Evolutionary conservation across 1,139 yeast genomes (phyloP).

Genomic region (Nakaseomyces nivariensis): DNA sequence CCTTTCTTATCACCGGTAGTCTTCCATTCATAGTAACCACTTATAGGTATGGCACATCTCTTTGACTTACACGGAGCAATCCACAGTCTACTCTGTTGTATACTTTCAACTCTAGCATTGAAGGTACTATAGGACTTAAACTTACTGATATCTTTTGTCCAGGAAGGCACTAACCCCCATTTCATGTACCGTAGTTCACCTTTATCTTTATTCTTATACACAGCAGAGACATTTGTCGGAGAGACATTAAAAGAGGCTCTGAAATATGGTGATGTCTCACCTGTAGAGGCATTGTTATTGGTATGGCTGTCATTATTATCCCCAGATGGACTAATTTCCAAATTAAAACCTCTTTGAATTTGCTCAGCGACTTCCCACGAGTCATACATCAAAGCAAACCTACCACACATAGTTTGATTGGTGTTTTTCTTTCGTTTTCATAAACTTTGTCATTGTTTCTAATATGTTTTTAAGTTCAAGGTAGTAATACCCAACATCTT

Average conservation of each 20-base stretch:
- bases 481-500: too few species aligned
- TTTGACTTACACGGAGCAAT: slow-evolving; percentile 20
- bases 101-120: slow-evolving; percentile 56
- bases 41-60: slow-evolving; percentile 63
- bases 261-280: not conserved
- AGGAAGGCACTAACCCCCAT: slow-evolving; percentile 54
- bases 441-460: too few species aligned
- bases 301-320: not conserved
- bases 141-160: slow-evolving; percentile 35
- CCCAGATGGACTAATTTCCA: slow-evolving; percentile 4
- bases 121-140: slow-evolving; percentile 37
- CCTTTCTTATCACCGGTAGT: slow-evolving; percentile 22
- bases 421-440: too few species aligned
- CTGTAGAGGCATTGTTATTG: not conserved
- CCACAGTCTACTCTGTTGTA: slow-evolving; percentile 45
- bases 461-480: too few species aligned
- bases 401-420: slow-evolving; percentile 35
- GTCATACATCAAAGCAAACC: slow-evolving; percentile 34
- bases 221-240: slow-evolving; percentile 43
- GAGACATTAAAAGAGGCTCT: slow-evolving; percentile 37
- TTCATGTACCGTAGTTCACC: slow-evolving; percentile 36
- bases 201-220: slow-evolving; percentile 27
- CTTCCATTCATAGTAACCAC: slow-evolving; percentile 83
- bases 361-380: slow-evolving; percentile 3
- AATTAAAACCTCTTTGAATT: not conserved